Evolutionary conservation across 1,284 basidiomycete species (phyloP), one percentile per base, ranked within the genome.

Genomic region (Omphalotus olearius): DNA sequence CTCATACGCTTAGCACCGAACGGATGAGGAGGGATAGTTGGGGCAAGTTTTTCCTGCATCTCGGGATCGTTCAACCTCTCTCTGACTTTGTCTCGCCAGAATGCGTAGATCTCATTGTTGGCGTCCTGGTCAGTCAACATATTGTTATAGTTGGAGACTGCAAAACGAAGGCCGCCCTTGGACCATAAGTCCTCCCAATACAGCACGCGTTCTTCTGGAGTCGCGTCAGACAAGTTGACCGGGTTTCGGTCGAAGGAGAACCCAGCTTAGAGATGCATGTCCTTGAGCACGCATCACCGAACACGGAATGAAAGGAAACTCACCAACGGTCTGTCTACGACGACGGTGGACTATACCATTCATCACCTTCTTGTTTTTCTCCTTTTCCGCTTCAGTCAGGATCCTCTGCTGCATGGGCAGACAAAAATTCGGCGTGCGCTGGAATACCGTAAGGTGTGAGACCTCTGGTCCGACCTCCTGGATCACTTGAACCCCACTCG

Each of bases 381-480:
- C 48, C 16, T 61, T 54, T 17, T 26, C 46, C 1, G 36, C 45
- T 11, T 36, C 50, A 35, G 43, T 48, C 26, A 62, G 35, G 23
- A 53, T 48, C 42, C 52, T 36, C 50, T 64, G 63, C 11, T 39
- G 35, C 61, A 64, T 60, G 4, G 62, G 60, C 33, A 65, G 38
- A 2, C 60, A 56, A 17, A 62, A 46, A 18, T 64, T 63, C 0
- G 62, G 61, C 9, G 61, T 64, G 14, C 64, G 64, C 49, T 65
- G 64, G 56, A 65, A 65, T 16, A 64, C 60, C 10, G 63, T 63
- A 28, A 65, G 58, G 48, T 64, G 60, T 55, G n/a, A 61, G 51
- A 25, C 62, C 57, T 37, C 58, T 61, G 10, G 62, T 59, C 5
- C 64, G 57, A 3, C 59, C 62, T 30, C 62, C 43, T 64, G 63